These are phyloP conservation scores for Podaxis carcinomalis DNA, from an alignment of 768 basidiomycete genomes.

Conservation along the genomic window DNA sequence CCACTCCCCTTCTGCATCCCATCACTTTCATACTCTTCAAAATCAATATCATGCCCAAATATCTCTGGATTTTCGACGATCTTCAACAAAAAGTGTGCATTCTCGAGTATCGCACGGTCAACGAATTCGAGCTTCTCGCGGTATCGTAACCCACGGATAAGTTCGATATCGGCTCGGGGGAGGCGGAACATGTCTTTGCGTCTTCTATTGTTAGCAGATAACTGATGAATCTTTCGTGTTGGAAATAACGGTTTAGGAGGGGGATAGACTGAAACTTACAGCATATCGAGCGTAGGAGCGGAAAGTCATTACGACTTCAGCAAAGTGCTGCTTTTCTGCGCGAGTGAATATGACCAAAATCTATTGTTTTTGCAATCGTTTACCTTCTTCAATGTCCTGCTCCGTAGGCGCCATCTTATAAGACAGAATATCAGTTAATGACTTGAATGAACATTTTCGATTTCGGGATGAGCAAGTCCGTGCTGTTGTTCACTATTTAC, in stretches of 20 bases:
- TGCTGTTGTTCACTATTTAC: slow-evolving; percentile 4
- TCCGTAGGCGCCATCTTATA: slow-evolving; percentile 20
- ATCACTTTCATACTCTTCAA: slow-evolving; percentile 22
- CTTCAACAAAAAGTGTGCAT: slow-evolving; percentile 70
- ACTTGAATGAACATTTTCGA: background rate
- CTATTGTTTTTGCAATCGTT: background rate
- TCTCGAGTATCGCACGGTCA: slow-evolving; percentile 76
- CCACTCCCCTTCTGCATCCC: slow-evolving; percentile 5
- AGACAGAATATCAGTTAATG: background rate
- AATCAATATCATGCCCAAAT: slow-evolving; percentile 53
- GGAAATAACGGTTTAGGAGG: background rate
- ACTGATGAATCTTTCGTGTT: slow-evolving; percentile 24
- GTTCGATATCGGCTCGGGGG: slow-evolving; percentile 60
- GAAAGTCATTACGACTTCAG: slow-evolving; percentile 72
- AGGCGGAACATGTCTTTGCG: slow-evolving; percentile 76
- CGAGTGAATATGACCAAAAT: background rate
- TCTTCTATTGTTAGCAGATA: slow-evolving; percentile 55
- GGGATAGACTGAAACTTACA: slow-evolving; percentile 33
- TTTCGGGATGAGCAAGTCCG: background rate
- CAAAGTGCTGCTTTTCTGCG: slow-evolving; percentile 67
- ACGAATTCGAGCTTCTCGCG: slow-evolving; percentile 74
- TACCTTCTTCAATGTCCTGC: slow-evolving; percentile 34
- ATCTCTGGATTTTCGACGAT: slow-evolving; percentile 81
- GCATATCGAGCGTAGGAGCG: slow-evolving; percentile 72
- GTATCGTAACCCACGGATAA: slow-evolving; percentile 70